A percentile compares a stretch with the other conserved stretches of the same genome.
These are phyloP conservation scores for Hymenoscyphus linearis DNA, from an alignment of 2,329 filamentous ascomycete species.

Conservation along the genomic window DNA sequence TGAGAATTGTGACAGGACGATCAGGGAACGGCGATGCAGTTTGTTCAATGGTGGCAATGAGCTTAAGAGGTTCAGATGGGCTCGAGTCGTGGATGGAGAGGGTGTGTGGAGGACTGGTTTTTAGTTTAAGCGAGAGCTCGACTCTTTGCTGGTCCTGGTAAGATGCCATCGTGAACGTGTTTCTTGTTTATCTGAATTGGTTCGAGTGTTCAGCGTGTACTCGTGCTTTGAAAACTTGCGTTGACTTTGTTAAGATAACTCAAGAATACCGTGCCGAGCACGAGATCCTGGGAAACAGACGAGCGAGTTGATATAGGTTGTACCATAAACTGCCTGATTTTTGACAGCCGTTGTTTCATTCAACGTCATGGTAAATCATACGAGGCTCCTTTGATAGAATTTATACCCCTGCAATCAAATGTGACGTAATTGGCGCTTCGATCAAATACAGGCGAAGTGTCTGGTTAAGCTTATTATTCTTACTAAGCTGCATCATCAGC, in stretches of 20 bases:
- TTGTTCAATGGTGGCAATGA: neutral
- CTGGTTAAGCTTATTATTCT: neutral
- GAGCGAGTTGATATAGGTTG: too few relatives aligned
- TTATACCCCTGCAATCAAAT: neutral
- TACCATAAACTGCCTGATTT: neutral
- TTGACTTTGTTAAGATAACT: too few relatives aligned
- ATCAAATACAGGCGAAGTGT: too few relatives aligned
- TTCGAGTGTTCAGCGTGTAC: too few relatives aligned
- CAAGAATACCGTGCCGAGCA: too few relatives aligned
- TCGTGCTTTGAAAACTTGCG: too few relatives aligned
- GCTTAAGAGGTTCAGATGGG: neutral
- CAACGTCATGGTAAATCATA: too few relatives aligned
- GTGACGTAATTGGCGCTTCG: neutral
- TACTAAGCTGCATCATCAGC: neutral
- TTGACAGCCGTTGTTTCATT: too few relatives aligned
- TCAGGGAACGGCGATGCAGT: neutral
- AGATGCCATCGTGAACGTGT: neutral
- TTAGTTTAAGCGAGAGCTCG: neutral
- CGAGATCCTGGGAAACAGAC: too few relatives aligned
- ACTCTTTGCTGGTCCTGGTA: neutral
- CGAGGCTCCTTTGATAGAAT: neutral
- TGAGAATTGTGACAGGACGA: neutral
- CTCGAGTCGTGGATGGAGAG: neutral
- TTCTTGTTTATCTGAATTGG: neutral
- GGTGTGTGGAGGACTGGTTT: neutral